Conservation (phyloP, 2,329 filamentous ascomycete species). For the Botrytis medusae region DNA sequence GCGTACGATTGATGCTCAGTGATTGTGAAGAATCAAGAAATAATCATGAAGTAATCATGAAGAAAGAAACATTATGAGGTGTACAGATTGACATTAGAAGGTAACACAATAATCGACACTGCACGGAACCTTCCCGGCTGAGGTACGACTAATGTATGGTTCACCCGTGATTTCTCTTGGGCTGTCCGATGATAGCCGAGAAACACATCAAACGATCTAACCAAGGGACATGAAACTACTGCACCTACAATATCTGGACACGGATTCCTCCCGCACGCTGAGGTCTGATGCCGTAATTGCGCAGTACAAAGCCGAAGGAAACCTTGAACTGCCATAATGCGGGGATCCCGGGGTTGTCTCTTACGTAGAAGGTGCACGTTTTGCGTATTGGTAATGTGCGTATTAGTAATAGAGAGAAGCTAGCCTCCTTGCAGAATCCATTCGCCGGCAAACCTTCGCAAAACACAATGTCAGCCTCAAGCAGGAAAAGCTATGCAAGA, state of each 20-base stretch:
- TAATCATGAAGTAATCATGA: neutral
- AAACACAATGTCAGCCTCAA: neutral
- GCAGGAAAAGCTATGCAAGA: neutral
- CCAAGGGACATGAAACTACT: neutral
- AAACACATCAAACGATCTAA: neutral
- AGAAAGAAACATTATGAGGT: neutral
- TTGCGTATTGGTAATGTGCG: neutral
- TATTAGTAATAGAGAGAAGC: neutral
- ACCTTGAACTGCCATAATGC: neutral
- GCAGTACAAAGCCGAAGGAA: slow-evolving; percentile 11
- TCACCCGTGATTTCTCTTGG: neutral
- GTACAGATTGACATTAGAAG: neutral
- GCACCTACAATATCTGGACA: neutral
- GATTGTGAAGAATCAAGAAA: neutral
- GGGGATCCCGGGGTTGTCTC: neutral
- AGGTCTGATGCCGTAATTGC: neutral
- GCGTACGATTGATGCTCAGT: neutral
- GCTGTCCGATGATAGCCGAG: slow-evolving; percentile 12
- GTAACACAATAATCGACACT: neutral
- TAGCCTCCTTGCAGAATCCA: neutral
- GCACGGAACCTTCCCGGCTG: neutral
- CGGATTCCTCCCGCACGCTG: neutral
- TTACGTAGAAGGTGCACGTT: neutral
- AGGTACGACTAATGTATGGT: neutral
- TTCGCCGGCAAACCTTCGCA: neutral